A percentile compares a stretch with the other conserved stretches of the same genome.
Conservation (phyloP, 305 asterid species). For the Lippia alba region DNA sequence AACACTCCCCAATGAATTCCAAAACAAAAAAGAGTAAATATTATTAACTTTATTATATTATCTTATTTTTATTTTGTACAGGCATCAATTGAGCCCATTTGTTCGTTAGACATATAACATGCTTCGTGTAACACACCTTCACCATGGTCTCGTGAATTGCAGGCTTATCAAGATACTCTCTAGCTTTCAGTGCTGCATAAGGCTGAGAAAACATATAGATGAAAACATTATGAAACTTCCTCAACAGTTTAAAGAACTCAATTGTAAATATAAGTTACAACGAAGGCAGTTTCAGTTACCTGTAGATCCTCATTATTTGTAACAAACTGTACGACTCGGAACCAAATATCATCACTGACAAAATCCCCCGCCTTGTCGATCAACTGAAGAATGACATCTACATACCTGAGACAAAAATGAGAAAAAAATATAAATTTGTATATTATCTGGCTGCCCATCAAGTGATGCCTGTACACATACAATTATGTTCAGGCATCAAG, state of each 20-base stretch:
- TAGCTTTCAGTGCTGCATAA: slow-evolving; percentile 96
- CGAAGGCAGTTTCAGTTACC: slow-evolving; percentile 47
- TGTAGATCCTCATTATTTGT: slow-evolving; percentile 97
- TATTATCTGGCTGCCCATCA: slow-evolving; percentile 13
- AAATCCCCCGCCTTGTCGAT: slow-evolving; percentile 99
- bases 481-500: slow-evolving; percentile 6
- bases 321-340: slow-evolving; percentile 98
- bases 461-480: slow-evolving; percentile 4
- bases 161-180: slow-evolving; percentile 95
- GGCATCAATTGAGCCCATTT: not conserved
- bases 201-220: slow-evolving; percentile 60
- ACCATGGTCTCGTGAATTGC: slow-evolving; percentile 89
- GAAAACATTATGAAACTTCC: slow-evolving; percentile 24
- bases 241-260: slow-evolving; percentile 20
- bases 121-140: slow-evolving; percentile 47
- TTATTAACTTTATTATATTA: too few relatives aligned
- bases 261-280: slow-evolving; percentile 12
- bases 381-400: slow-evolving; percentile 98
- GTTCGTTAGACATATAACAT: not conserved
- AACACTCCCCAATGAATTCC: not conserved
- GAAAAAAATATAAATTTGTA: not conserved
- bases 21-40: not conserved
- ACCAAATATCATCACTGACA: slow-evolving; percentile 99
- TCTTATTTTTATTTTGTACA: too few relatives aligned
- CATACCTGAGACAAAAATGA: slow-evolving; percentile 69